Evolutionary conservation across 139 green algal species (phyloP).

Genomic region (Protoeuglena noctilucae): DNA sequence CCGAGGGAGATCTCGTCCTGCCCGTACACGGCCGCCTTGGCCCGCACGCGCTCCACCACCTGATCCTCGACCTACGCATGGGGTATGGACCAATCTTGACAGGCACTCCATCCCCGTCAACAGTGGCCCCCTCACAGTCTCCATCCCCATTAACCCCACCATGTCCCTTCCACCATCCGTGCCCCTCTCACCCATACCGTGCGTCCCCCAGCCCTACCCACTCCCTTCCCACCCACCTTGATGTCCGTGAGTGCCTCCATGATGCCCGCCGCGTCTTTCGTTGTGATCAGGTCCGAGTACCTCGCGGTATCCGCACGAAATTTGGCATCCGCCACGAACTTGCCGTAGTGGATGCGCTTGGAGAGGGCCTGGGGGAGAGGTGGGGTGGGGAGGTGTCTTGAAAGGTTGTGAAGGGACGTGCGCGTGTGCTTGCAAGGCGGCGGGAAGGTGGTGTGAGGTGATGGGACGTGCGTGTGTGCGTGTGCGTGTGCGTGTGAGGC

Average conservation of each 20-base stretch:
- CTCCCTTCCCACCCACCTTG: conserved; percentile 44
- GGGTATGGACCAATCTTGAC: background rate
- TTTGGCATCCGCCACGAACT: conserved; percentile 98
- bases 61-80: background rate
- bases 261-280: conserved; percentile 56
- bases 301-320: conserved; percentile 60
- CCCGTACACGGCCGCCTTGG: conserved; percentile 81
- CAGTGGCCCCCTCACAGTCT: no score
- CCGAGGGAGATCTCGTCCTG: conserved; percentile 47
- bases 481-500: no score
- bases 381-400: no score
- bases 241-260: conserved; percentile 80
- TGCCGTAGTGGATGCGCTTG: conserved; percentile 95
- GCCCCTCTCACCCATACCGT: no score
- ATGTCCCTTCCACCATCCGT: no score
- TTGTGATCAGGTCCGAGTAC: conserved; percentile 60
- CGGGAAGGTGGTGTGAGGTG: background rate
- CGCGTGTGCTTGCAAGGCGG: background rate
- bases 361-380: conserved; percentile 82
- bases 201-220: no score
- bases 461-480: no score
- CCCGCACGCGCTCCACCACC: conserved; percentile 68
- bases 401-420: no score
- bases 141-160: no score
- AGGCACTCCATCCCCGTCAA: no score